Evolutionary conservation across 1,284 basidiomycete genomes (phyloP), one percentile per base, ranked within the genome.

Genomic region (Rhodotorula sp.): DNA sequence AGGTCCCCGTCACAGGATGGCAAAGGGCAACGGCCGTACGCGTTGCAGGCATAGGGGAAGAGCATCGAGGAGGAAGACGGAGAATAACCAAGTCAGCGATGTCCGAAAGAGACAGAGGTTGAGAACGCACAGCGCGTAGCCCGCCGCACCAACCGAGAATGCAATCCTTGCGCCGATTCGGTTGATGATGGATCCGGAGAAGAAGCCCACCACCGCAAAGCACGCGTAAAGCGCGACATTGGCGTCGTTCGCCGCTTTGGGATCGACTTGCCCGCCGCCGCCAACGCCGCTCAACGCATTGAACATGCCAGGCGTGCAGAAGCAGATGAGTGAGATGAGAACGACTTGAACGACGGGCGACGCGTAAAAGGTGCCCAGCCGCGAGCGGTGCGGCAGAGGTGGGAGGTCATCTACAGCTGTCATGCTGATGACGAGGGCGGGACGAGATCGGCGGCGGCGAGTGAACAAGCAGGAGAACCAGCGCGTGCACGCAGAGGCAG

Each of bases 161-260:
- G 91, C 91, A 21, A 88, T 77, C 29, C 86, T 85, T 39, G 90
- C 84, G n/a, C 91, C 91, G 50, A 94, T 84, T 71, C 87, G 86
- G 78, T 92, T 89, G 84, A 91, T 88, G 81, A 91, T 83, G 36
- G 90, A 83, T 27, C 86, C 86, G 13, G 83, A 82, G 54, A 75
- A 72, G 67, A 77, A 76, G 21, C 69, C 70, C 21, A 74, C 72
- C 46, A 76, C 77, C 22, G 77, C 73, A 44, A 78, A 78, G 37
- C 61, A 61, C 21, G 61, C 63, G 41, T 74, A 73, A n/a, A 74
- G 64, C 4, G 74, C 71, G 48, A 73, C 58, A 41, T 61, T 62
- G 48, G 69, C 71, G n/a, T 73, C 48, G 64, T 73, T 76, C 37
- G 64, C 59, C 12, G 71, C 66, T 19, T 53, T 61, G 13, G 76